A percentile compares a stretch with the other conserved stretches of the same genome.
phyloP scores from a whole-genome alignment of 768 basidiomycete genomes.

The Porpolomopsis calyptriformis region DNA sequence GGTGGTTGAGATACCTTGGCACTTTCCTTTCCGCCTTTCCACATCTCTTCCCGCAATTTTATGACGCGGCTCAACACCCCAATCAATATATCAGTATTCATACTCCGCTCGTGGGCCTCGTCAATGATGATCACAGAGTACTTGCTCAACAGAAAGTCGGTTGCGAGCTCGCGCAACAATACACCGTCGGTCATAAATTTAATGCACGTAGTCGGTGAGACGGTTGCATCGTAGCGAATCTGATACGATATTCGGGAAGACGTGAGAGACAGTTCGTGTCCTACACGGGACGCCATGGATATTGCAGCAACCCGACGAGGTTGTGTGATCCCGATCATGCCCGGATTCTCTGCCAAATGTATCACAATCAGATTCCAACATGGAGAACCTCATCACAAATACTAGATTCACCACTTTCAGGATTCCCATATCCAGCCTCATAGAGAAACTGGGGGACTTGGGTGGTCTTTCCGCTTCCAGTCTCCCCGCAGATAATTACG shows the following conservation, averaged over 20 bases:
- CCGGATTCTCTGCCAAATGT: conserved; percentile 70
- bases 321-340: conserved; percentile 97
- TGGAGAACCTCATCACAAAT: background rate
- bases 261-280: conserved; percentile 81
- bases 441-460: conserved; percentile 98
- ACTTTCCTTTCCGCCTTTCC: conserved; percentile 65
- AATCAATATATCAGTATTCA: conserved; percentile 96
- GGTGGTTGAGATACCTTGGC: conserved; percentile 43
- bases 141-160: conserved; percentile 85
- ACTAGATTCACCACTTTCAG: conserved; percentile 55
- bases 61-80: conserved; percentile 93
- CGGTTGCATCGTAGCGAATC: conserved; percentile 93
- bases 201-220: conserved; percentile 81
- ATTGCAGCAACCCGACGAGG: conserved; percentile 95
- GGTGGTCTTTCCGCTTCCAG: conserved; percentile 97
- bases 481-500: conserved; percentile 82
- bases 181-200: conserved; percentile 99
- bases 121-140: conserved; percentile 96
- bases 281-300: conserved; percentile 90
- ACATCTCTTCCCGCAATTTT: conserved; percentile 80
- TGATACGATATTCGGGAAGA: conserved; percentile 85
- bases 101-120: conserved; percentile 95
- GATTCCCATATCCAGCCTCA: conserved; percentile 87
- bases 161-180: conserved; percentile 80
- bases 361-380: conserved; percentile 4